Base-by-base conservation (phyloP, 805 yeast genomes). In the Yueomyces sp. region DNA sequence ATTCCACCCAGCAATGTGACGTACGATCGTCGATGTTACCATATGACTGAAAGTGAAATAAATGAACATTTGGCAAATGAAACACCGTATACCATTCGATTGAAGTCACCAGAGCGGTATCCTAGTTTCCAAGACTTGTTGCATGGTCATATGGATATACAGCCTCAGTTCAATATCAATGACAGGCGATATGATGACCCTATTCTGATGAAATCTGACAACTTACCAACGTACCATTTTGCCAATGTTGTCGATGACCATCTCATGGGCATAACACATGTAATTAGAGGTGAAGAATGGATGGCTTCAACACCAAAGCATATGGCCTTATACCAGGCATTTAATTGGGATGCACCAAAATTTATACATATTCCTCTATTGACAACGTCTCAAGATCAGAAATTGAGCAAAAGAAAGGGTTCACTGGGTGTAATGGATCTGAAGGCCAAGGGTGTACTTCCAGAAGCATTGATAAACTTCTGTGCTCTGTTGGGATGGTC, bases 201-300 rank as follows among this genome's bases (percentile, higher is more conserved):
- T 30, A 85, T 92, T 8, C 65, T 92, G 29, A 59, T 92, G 56
- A 92, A 92, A 62, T 83, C 95, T n/a, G 97, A 92, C 60, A 88
- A 90, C 0, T 66, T 85, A 47, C 99, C 99, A 28, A 92, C 99
- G 0, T 92, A 92, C 54, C 99, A 92, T 63, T 80, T 92, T 55
- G 98, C 98, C 12, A 90, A 85, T 55, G 95, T 92, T 5, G 76
- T 92, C 3, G 99, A 92, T 57, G 99, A 92, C 58, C 94, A 88
- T 59, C 64, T 84, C 40, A 92, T 92, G 98, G 62, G 77, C 40
- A 83, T 92, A 39, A 84, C 96, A 0, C 96, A 92, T 62, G 98
- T 92, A 6, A 78, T 92, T 4, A 70, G 99, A 51, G 99, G 99
- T 33, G 98, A 92, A 56, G 98, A 92, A 60, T 92, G 99, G 98